Evolutionary conservation across 164 flowering plant species (phyloP).

Genomic region (Cinnamomum micranthum): DNA sequence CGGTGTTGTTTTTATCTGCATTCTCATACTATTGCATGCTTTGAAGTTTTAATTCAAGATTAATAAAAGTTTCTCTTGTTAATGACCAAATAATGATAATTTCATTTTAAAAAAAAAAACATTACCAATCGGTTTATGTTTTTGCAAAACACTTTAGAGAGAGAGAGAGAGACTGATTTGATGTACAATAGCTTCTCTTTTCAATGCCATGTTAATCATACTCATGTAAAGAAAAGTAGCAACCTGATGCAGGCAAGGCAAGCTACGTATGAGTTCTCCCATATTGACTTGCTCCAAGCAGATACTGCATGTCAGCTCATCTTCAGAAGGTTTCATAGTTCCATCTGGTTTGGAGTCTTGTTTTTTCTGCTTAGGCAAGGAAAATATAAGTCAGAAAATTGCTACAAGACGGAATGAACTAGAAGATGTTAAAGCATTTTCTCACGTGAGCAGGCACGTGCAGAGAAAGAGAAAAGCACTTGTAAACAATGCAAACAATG

Average conservation of each 20-base stretch:
- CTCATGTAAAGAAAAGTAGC: neutral
- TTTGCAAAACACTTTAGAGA: neutral
- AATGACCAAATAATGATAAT: no score
- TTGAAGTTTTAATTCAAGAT: no score
- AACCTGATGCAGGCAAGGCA: slow-evolving; percentile 94
- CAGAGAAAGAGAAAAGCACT: neutral
- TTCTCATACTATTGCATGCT: no score
- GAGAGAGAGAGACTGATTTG: neutral
- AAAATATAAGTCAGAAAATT: neutral
- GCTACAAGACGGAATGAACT: neutral
- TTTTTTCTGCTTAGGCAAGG: slow-evolving; percentile 36
- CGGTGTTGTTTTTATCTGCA: no score
- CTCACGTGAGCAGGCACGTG: neutral
- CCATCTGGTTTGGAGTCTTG: slow-evolving; percentile 45
- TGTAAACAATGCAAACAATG: neutral
- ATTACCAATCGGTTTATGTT: no score
- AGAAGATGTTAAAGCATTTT: neutral
- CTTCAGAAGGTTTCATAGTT: slow-evolving; percentile 36
- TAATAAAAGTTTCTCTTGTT: no score
- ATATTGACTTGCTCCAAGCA: slow-evolving; percentile 86
- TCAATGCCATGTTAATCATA: neutral
- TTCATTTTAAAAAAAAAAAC: no score
- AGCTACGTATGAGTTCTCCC: slow-evolving; percentile 79
- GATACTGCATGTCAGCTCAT: slow-evolving; percentile 75
- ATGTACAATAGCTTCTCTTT: neutral